Base-by-base conservation (phyloP, 345 rosid genomes). In the Bruguiera parviflora region DNA sequence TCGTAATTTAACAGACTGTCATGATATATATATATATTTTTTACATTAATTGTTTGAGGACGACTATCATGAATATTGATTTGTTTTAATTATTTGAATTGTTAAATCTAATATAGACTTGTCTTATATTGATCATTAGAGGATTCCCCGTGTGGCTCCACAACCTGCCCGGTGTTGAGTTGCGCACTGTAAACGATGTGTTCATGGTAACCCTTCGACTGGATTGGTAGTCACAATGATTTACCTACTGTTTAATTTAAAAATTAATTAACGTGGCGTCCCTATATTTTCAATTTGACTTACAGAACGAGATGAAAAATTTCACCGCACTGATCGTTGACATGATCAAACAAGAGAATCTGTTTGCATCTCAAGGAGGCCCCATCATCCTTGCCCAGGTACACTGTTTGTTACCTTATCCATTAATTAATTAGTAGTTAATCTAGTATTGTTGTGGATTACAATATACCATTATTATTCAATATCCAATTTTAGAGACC, bases 351-450 rank as follows among this genome's bases (percentile, higher is more conserved):
- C 21, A 77, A n/a, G 96, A 86, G 71, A 87, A 78, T 0, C 76
- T 91, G 0, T 91, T 91, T 58, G 92, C 95, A 4, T 79, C 92
- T 8, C 97, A 91, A 72, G 96, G 95, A 5, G 97, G 95, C 0
- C 89, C 88, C 18, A 82, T 91, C 49, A 87, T 89, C 43, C 61
- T 91, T 5, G 84, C 97, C 68, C 96, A 88, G 91, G 90, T 87
- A 58, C 46, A 2, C 18, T 1, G 3, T 18, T 35, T 37, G 4
- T 10, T 21, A n/a, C 35, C 24, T 60, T 18, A 8, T 32, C 24
- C 18, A 43, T 3, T 43, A 43, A 39, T 39, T 10, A 39, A 39
- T 39, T 10, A 39, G 43, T 8, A 37, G 10, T 37, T 8, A 37
- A 37, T 37, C 11, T 7, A 29, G 32, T 29, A 29, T 29, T 29